Conservation (phyloP, 2,329 filamentous ascomycete species). For the Exophiala sp. region DNA sequence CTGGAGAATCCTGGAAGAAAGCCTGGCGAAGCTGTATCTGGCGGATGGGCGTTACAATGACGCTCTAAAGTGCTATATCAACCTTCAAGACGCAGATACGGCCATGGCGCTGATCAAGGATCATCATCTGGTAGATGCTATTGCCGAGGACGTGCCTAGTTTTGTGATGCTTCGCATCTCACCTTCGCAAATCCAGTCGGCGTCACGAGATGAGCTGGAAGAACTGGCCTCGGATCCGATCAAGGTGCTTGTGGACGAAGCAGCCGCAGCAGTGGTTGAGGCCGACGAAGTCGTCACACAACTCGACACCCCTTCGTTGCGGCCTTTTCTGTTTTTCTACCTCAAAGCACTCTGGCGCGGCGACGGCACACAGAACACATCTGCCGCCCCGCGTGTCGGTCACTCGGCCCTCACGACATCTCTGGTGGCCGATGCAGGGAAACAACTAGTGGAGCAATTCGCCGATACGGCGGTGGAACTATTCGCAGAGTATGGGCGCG, state of each 20-base stretch:
- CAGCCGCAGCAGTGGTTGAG: conserved; percentile 77
- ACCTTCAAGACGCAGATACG: conserved; percentile 82
- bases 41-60: conserved; percentile 74
- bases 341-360: conserved; percentile 79
- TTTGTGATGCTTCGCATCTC: conserved; percentile 84
- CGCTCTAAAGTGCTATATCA: conserved; percentile 82
- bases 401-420: conserved; percentile 36
- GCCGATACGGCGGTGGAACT: conserved; percentile 80
- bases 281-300: conserved; percentile 73
- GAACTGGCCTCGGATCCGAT: conserved; percentile 77
- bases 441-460: conserved; percentile 72
- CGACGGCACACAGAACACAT: conserved; percentile 41
- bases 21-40: conserved; percentile 76
- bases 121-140: conserved; percentile 80
- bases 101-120: conserved; percentile 81
- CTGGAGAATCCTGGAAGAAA: conserved; percentile 84
- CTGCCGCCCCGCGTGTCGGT: conserved; percentile 36
- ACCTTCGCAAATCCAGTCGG: conserved; percentile 59
- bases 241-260: conserved; percentile 80
- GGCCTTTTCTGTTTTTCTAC: conserved; percentile 86
- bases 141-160: conserved; percentile 81
- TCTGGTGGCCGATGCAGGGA: conserved; percentile 51
- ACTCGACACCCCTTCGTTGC: conserved; percentile 59
- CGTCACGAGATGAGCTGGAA: conserved; percentile 65
- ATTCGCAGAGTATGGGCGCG: conserved; percentile 76